These are phyloP conservation scores for Cercospora canescens DNA, from an alignment of 2,329 filamentous ascomycete species.

Conservation along the genomic window DNA sequence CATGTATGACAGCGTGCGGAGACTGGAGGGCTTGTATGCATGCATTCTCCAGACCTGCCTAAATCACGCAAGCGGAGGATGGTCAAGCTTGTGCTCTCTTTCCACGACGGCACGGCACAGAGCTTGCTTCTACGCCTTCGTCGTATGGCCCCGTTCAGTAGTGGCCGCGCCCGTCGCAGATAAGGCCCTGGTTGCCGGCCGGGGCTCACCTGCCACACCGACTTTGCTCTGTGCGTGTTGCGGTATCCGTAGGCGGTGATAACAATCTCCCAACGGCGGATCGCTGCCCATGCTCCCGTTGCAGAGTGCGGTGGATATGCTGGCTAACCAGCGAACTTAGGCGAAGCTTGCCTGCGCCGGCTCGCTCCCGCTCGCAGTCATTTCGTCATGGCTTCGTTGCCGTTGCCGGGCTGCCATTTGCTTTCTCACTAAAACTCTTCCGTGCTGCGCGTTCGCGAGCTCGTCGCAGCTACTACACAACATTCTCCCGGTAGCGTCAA, in stretches of 20 bases:
- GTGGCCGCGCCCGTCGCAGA: background rate
- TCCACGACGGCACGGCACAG: background rate
- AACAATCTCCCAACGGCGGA: slow-evolving; percentile 2
- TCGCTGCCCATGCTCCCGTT: background rate
- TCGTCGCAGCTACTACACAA: background rate
- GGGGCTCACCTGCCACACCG: background rate
- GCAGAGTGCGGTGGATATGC: background rate
- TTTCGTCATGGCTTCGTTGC: slow-evolving; percentile 4
- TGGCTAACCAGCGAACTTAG: background rate
- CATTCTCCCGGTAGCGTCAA: background rate
- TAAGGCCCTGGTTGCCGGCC: background rate
- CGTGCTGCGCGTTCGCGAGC: slow-evolving; percentile 1
- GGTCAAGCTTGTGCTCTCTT: background rate
- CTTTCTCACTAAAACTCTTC: slow-evolving; percentile 3
- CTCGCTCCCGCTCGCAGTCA: background rate
- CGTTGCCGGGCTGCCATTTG: slow-evolving; percentile 2
- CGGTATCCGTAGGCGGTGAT: background rate
- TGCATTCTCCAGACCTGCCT: background rate
- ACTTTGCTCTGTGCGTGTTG: background rate
- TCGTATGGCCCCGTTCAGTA: slow-evolving; percentile 3
- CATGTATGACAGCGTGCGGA: background rate
- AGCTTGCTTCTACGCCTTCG: background rate
- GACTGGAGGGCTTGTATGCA: background rate
- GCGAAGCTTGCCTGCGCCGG: background rate
- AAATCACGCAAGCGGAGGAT: background rate